A percentile compares a stretch with the other conserved stretches of the same genome.
These are phyloP conservation scores for Phaffomyces antillensis DNA, from an alignment of 805 yeast species.

Conservation along the genomic window DNA sequence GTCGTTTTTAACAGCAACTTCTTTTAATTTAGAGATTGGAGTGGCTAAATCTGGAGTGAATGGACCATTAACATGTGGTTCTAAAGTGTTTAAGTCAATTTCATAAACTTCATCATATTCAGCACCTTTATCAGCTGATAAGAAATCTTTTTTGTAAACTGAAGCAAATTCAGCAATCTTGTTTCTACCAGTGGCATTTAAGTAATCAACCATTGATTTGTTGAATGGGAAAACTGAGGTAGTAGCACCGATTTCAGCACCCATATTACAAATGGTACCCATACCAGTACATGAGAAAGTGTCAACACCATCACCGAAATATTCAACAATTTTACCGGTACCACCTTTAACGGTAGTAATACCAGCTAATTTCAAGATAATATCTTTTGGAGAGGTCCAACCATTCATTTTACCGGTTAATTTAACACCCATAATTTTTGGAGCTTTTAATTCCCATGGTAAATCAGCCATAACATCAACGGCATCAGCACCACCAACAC, in stretches of 20 bases:
- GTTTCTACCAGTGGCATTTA: slow-evolving; percentile 79
- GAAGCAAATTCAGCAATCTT: slow-evolving; percentile 79
- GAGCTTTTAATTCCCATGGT: slow-evolving; percentile 98
- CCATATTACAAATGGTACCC: slow-evolving; percentile 99
- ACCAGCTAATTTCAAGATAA: slow-evolving; percentile 89
- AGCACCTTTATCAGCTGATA: slow-evolving; percentile 86
- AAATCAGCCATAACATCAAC: slow-evolving; percentile 93
- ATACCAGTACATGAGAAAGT: slow-evolving; percentile 95
- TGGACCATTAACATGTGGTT: slow-evolving; percentile 96
- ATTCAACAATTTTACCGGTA: slow-evolving; percentile 94
- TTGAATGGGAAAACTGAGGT: slow-evolving; percentile 97
- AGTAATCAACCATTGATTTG: slow-evolving; percentile 79
- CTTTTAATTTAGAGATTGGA: slow-evolving; percentile 82
- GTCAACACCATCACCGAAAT: slow-evolving; percentile 92
- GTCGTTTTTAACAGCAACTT: slow-evolving; percentile 71
- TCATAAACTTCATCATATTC: slow-evolving; percentile 92
- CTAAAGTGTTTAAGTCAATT: slow-evolving; percentile 80
- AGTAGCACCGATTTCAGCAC: slow-evolving; percentile 99
- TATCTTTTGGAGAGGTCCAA: slow-evolving; percentile 97
- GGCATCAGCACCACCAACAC: slow-evolving; percentile 99
- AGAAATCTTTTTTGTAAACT: slow-evolving; percentile 53
- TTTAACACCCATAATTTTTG: slow-evolving; percentile 91
- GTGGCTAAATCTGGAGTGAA: slow-evolving; percentile 98
- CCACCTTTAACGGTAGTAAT: slow-evolving; percentile 96
- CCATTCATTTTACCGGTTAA: slow-evolving; percentile 87